These are phyloP conservation scores for Penicillium chermesinum DNA, from an alignment of 495 filamentous ascomycete genomes.

Conservation along the genomic window DNA sequence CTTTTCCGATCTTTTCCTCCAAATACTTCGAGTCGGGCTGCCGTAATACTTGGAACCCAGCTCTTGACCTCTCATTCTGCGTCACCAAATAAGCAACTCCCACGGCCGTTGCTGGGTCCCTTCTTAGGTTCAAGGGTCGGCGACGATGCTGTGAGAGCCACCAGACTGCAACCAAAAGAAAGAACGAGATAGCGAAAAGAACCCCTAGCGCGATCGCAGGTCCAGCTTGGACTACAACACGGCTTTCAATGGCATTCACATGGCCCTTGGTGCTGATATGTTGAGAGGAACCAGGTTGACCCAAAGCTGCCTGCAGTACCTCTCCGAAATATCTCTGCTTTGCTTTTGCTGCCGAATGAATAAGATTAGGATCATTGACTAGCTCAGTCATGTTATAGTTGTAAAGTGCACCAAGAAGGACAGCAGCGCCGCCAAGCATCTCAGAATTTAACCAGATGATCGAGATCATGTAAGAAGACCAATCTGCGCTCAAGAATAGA, in stretches of 20 bases:
- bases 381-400: slow-evolving; percentile 19
- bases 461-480: slow-evolving; percentile 24
- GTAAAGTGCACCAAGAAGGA: slow-evolving; percentile 18
- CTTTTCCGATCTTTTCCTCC: not conserved
- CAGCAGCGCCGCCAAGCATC: slow-evolving; percentile 6
- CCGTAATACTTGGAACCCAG: slow-evolving; percentile 4
- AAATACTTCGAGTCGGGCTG: slow-evolving; percentile 12
- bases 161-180: slow-evolving; percentile 15
- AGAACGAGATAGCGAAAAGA: slow-evolving; percentile 14
- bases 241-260: slow-evolving; percentile 5
- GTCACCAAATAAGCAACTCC: slow-evolving; percentile 10
- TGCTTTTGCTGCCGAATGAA: slow-evolving; percentile 16
- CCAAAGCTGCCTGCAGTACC: slow-evolving; percentile 22
- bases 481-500: slow-evolving; percentile 14
- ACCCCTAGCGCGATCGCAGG: slow-evolving; percentile 16
- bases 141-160: slow-evolving; percentile 1
- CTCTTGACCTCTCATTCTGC: not conserved
- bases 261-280: not conserved
- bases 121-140: slow-evolving; percentile 16
- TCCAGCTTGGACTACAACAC: slow-evolving; percentile 14
- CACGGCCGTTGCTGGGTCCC: slow-evolving; percentile 13
- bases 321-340: slow-evolving; percentile 37
- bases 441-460: slow-evolving; percentile 6
- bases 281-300: slow-evolving; percentile 6
- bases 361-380: slow-evolving; percentile 10